Base-by-base conservation (phyloP, 2,329 filamentous ascomycete genomes). In the Dothideomycetes sp. region DNA sequence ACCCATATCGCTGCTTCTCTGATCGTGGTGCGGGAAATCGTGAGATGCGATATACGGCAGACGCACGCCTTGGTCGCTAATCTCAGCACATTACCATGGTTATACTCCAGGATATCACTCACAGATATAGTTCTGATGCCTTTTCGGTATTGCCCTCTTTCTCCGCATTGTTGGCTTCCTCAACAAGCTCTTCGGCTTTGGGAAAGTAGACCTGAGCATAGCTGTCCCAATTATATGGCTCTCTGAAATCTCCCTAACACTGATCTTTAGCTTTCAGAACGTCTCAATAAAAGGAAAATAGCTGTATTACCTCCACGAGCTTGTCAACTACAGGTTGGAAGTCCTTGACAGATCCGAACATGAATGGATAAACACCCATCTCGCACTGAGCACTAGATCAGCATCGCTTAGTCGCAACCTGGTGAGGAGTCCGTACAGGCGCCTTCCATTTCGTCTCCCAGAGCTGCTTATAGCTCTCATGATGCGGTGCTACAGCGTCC, bases 381-480 rank as follows among this genome's bases (percentile, higher is more conserved):
- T 57, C 51, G 29, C 49, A 55, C 48, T 45, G 16, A 30, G 7
- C 19, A 10, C 12, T 14, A 18, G 35, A 37, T 44, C 59, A 58
- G 56, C 73, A 77, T 34, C 11, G 9, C 9, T 12, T 34, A 34
- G 32, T 16, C 18, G 5, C 42, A 30, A n/a, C 5, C 32, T 16
- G 31, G 22, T 7, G 22, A 27, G 22, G 12, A 7, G 22, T 16
- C 51, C 70, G 41, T 61, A 79, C 77, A 4, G 77, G 77, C 48
- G 71, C 65, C 59, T 78, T 78, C 81, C 81, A 87, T 59, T 84
- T 84, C 5, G 77, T 82, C 61, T 84, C 78, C 81, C 83, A 87
- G 19, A 70, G 52, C 47, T 65, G 56, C 45, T 62, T 51, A 47
- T 59, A 69, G 42, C 56, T 64, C 46, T 68, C 64, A 46, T 70